A percentile compares a stretch with the other conserved stretches of the same genome.
These are phyloP conservation scores for Aspergillus jensenii DNA, from an alignment of 2,329 filamentous ascomycete genomes.

Conservation along the genomic window DNA sequence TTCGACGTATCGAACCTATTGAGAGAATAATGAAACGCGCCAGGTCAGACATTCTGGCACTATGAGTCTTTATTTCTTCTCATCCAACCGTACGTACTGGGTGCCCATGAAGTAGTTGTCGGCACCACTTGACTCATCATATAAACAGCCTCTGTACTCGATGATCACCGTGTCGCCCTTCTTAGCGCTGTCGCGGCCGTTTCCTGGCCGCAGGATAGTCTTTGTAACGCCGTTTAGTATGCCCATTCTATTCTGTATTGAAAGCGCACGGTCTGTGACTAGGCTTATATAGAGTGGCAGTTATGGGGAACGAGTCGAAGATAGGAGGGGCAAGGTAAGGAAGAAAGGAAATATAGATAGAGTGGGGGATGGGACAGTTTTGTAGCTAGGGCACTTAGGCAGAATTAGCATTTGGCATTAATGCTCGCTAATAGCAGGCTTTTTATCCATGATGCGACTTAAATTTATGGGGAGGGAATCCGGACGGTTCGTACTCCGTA, in stretches of 20 bases:
- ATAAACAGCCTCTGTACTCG: slow-evolving; percentile 87
- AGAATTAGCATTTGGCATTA: background rate
- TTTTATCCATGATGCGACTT: background rate
- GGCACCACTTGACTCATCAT: slow-evolving; percentile 58
- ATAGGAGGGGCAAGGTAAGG: background rate
- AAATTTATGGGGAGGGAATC: background rate
- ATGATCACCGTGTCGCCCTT: slow-evolving; percentile 75
- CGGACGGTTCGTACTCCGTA: too few relatives aligned
- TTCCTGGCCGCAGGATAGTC: slow-evolving; percentile 62
- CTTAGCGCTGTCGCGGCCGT: slow-evolving; percentile 59
- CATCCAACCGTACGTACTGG: slow-evolving; percentile 55
- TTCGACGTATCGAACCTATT: slow-evolving; percentile 78
- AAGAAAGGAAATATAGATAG: background rate
- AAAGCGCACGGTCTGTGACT: background rate
- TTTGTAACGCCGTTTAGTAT: slow-evolving; percentile 69
- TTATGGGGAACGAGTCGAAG: background rate
- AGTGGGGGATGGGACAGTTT: background rate
- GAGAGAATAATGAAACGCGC: background rate
- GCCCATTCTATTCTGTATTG: background rate
- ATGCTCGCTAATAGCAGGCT: background rate
- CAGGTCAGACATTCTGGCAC: background rate
- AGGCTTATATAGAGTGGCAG: background rate
- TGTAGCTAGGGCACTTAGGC: background rate
- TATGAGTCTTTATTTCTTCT: background rate
- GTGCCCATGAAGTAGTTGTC: slow-evolving; percentile 61